These are phyloP conservation scores for Rachicladosporium sp. DNA, from an alignment of 2,329 filamentous ascomycete species.

Conservation along the genomic window DNA sequence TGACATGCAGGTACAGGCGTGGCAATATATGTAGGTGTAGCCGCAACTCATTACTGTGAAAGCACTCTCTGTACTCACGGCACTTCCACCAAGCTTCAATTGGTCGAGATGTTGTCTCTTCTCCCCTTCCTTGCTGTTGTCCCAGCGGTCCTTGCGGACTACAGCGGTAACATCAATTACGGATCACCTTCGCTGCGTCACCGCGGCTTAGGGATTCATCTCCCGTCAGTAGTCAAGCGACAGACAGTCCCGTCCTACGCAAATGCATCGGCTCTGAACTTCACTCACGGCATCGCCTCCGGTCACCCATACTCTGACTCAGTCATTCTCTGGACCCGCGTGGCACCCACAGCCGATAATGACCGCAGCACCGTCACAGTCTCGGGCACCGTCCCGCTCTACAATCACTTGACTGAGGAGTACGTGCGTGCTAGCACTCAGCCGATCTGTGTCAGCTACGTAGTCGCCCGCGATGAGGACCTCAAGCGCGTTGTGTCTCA, in stretches of 20 bases:
- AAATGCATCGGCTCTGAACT: conserved; percentile 39
- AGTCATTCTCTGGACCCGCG: conserved; percentile 29
- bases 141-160: conserved; percentile 4
- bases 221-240: conserved; percentile 47
- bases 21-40: too few relatives aligned
- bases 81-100: too few relatives aligned
- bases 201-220: conserved; percentile 47
- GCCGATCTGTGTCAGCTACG: conserved; percentile 13
- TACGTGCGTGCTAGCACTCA: conserved; percentile 13
- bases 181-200: conserved; percentile 53
- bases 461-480: conserved; percentile 8
- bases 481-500: conserved; percentile 8
- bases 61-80: too few relatives aligned
- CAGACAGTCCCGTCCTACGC: conserved; percentile 31
- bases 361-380: conserved; percentile 18
- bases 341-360: conserved; percentile 12
- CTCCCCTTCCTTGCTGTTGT: conserved; percentile 2
- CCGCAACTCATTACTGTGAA: too few relatives aligned
- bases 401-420: conserved; percentile 16
- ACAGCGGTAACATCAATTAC: conserved; percentile 49
- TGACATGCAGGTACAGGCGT: too few relatives aligned
- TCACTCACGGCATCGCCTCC: conserved; percentile 42
- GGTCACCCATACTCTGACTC: conserved; percentile 33
- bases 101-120: conserved; percentile 2
- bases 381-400: conserved; percentile 13